A percentile compares a stretch with the other conserved stretches of the same genome.
Conservation (phyloP, 306 rosid genomes). For the Fragaria nilgerrensis region DNA sequence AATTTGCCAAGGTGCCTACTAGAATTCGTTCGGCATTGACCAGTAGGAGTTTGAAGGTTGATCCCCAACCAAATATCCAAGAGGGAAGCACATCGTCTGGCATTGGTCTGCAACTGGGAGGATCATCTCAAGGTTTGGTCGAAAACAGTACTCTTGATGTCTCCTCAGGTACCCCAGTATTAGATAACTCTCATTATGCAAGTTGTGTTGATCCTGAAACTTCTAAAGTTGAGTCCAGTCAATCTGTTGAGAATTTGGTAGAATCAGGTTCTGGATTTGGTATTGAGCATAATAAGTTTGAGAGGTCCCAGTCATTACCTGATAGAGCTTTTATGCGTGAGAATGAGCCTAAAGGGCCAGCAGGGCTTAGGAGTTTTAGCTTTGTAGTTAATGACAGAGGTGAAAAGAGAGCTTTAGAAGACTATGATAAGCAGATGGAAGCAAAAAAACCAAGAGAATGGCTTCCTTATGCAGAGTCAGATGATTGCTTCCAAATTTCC, state of each 20-base stretch:
- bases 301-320: conserved; percentile 45
- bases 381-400: conserved; percentile 54
- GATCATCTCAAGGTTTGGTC: conserved; percentile 28
- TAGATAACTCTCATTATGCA: conserved; percentile 36
- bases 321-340: conserved; percentile 37
- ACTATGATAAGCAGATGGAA: conserved; percentile 47
- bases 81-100: conserved; percentile 28
- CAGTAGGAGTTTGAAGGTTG: conserved; percentile 48
- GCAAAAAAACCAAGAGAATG: conserved; percentile 58
- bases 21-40: conserved; percentile 64
- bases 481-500: conserved; percentile 45
- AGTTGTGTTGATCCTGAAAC: conserved; percentile 44
- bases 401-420: conserved; percentile 62
- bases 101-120: conserved; percentile 22
- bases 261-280: conserved; percentile 41
- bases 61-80: conserved; percentile 29
- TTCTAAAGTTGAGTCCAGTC: conserved; percentile 32
- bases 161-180: conserved; percentile 34
- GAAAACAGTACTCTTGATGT: conserved; percentile 40
- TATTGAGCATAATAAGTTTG: conserved; percentile 37
- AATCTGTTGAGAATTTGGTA: conserved; percentile 35
- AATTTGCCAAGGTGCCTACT: conserved; percentile 79
- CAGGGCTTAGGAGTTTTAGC: conserved; percentile 42
- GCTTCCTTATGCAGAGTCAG: conserved; percentile 54
- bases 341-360: conserved; percentile 36